Conservation (phyloP, 257 asterid species). For the Mitragyna speciosa region DNA sequence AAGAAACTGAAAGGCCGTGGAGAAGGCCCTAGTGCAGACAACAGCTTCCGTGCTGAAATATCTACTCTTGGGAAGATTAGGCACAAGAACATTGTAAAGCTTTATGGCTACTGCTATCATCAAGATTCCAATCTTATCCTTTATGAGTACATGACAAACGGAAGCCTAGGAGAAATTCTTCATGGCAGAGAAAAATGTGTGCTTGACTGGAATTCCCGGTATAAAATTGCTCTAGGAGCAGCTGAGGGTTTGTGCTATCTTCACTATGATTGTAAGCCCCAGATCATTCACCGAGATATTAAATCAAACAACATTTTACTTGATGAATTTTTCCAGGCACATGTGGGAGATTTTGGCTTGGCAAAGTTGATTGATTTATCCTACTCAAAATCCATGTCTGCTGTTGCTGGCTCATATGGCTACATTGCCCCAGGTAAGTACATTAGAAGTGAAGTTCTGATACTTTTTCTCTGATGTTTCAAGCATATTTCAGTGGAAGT, state of each 20-base stretch:
- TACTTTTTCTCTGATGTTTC: background rate
- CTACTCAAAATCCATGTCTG: constrained; percentile 81
- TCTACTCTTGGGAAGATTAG: constrained; percentile 76
- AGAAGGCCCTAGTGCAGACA: constrained; percentile 60
- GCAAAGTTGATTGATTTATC: constrained; percentile 80
- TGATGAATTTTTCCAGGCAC: constrained; percentile 72
- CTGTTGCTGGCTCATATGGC: constrained; percentile 94
- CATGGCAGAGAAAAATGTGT: constrained; percentile 43
- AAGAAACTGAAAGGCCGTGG: constrained; percentile 60
- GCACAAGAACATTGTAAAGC: constrained; percentile 77
- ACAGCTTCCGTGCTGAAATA: constrained; percentile 83
- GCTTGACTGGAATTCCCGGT: constrained; percentile 68
- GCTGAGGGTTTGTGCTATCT: constrained; percentile 84
- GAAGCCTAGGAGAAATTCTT: constrained; percentile 79
- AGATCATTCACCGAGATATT: constrained; percentile 78
- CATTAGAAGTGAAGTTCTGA: background rate
- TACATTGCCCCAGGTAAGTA: constrained; percentile 91
- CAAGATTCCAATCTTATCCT: constrained; percentile 71
- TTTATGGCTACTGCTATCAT: constrained; percentile 71
- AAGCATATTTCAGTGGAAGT: too few relatives aligned
- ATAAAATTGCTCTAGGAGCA: constrained; percentile 78
- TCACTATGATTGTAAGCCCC: constrained; percentile 81
- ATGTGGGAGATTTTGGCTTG: constrained; percentile 89
- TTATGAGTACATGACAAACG: constrained; percentile 78
- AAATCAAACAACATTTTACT: constrained; percentile 82